Percentiles rank a stretch among this genome's conserved stretches.
These are phyloP conservation scores for Talaromyces sp. DNA, from an alignment of 2,329 filamentous ascomycete genomes.

Conservation along the genomic window DNA sequence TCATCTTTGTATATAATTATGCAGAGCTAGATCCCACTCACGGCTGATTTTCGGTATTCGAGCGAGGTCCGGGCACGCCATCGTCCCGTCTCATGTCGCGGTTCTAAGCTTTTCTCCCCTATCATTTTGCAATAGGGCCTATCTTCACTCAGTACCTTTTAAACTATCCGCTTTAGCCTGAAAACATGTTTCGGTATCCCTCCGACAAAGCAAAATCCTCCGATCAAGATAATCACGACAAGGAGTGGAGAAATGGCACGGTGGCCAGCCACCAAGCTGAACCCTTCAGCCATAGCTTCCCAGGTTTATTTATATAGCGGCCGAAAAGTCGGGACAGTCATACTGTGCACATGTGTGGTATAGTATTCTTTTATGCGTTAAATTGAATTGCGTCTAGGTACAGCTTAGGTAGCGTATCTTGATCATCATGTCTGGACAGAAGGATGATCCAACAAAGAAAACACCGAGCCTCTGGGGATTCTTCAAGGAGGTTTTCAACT, in stretches of 20 bases:
- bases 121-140: not conserved
- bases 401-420: not conserved
- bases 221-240: constrained; percentile 21
- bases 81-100: constrained; percentile 20
- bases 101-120: not conserved
- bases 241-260: constrained; percentile 18
- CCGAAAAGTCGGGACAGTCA: not conserved
- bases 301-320: not conserved
- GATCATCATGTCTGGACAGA: constrained; percentile 20
- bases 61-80: constrained; percentile 25
- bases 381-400: not conserved
- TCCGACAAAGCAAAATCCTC: constrained; percentile 9
- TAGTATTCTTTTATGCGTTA: not conserved
- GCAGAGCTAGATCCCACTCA: not conserved
- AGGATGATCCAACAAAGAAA: not conserved
- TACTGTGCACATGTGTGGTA: not conserved
- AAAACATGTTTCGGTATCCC: not conserved
- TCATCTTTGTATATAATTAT: constrained; percentile 14
- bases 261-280: not conserved
- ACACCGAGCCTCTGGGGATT: constrained; percentile 18
- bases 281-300: not conserved
- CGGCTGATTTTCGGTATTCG: constrained; percentile 9
- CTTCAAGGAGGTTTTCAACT: constrained; percentile 37
- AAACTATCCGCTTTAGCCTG: not conserved
- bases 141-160: not conserved